Conservation (phyloP, 345 rosid species). For the Citrus unshiu region DNA sequence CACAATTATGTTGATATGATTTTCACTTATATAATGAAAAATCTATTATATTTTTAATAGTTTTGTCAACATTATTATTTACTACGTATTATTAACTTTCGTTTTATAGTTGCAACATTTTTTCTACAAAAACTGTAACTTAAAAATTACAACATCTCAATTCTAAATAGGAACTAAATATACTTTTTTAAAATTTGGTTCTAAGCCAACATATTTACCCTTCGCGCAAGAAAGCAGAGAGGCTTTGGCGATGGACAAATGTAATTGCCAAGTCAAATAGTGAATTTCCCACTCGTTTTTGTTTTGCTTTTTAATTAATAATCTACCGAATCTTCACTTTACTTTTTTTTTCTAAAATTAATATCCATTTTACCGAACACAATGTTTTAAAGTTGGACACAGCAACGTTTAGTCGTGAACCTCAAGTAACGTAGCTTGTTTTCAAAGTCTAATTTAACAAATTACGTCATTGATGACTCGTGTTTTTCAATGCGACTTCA, state of each 20-base stretch:
- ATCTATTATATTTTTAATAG: no score
- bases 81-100: no score
- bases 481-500: background rate
- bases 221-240: background rate
- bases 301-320: background rate
- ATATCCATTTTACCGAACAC: background rate
- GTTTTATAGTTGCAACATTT: no score
- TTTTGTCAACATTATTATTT: no score
- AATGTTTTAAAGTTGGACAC: background rate
- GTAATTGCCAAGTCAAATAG: background rate
- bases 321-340: background rate
- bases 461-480: background rate
- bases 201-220: background rate
- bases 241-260: background rate
- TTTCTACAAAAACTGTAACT: no score
- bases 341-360: background rate
- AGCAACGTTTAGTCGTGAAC: background rate
- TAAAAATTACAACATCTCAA: no score
- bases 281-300: background rate
- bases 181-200: background rate
- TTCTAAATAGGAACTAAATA: fast-evolving
- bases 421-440: background rate
- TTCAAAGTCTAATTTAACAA: background rate
- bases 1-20: no score
- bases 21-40: no score